Conservation (phyloP, 306 rosid species). For the Betula pendula region DNA sequence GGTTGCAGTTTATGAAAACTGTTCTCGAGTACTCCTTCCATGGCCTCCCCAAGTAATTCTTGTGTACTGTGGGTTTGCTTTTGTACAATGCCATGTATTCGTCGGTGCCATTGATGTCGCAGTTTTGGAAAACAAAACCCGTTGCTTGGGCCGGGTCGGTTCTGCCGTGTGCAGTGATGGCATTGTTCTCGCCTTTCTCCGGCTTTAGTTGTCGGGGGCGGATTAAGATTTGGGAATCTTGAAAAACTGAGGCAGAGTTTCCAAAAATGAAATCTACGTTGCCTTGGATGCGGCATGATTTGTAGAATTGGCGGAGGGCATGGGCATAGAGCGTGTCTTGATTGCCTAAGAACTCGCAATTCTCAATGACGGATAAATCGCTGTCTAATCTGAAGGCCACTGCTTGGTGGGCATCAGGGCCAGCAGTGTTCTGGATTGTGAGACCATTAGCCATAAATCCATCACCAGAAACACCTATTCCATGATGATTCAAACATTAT, state of each 20-base stretch:
- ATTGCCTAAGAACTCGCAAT: conserved; percentile 73
- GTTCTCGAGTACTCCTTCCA: conserved; percentile 89
- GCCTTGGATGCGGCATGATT: conserved; percentile 67
- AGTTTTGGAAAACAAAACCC: too few species aligned
- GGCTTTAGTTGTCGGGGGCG: conserved; percentile 58
- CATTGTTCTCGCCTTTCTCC: conserved; percentile 64
- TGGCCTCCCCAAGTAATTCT: conserved; percentile 89
- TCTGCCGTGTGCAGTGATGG: conserved; percentile 76
- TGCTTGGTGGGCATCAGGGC: conserved; percentile 84
- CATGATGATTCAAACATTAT: neutral
- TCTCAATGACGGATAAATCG: conserved; percentile 61
- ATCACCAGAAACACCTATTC: conserved; percentile 75
- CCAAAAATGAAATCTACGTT: conserved; percentile 91
- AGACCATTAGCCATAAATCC: conserved; percentile 88
- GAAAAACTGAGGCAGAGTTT: conserved; percentile 69
- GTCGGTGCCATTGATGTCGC: too few species aligned
- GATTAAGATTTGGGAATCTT: conserved; percentile 55
- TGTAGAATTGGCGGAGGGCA: conserved; percentile 78
- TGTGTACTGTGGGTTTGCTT: conserved; percentile 71
- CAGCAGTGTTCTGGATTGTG: conserved; percentile 78
- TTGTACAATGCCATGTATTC: conserved; percentile 61
- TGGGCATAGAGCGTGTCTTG: conserved; percentile 94
- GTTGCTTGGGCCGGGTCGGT: conserved; percentile 77
- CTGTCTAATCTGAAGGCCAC: conserved; percentile 87
- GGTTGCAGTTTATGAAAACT: conserved; percentile 45